Percentiles rank a stretch among this genome's conserved stretches.
These are phyloP conservation scores for Ceratocystis variospora DNA, from an alignment of 2,329 filamentous ascomycete genomes.

Conservation along the genomic window DNA sequence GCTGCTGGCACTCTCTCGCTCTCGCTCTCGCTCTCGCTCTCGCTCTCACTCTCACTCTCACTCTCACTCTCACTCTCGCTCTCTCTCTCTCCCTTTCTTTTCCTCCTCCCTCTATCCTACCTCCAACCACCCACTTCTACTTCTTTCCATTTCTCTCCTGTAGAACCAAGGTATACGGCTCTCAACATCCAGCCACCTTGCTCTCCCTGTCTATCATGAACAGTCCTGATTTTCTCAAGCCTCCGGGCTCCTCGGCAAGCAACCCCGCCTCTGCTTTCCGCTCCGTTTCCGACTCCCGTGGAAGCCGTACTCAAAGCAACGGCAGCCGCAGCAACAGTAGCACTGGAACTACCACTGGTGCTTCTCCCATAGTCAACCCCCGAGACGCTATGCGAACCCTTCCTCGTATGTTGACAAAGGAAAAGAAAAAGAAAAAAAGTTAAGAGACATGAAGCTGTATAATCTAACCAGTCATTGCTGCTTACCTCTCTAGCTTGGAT, in stretches of 20 bases:
- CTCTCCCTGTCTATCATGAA: constrained; percentile 1
- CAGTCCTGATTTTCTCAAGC: constrained; percentile 15
- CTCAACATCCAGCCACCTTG: neutral
- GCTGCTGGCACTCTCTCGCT: neutral
- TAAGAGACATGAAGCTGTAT: neutral
- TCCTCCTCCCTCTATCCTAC: neutral
- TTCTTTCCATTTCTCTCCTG: neutral
- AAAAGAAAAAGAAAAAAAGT: neutral
- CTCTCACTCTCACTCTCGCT: neutral
- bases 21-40: neutral
- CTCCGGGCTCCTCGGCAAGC: constrained; percentile 17
- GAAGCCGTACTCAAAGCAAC: constrained; percentile 7
- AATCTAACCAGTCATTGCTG: neutral
- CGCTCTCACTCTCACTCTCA: neutral
- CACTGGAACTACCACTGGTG: neutral
- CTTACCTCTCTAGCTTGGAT: constrained; percentile 33
- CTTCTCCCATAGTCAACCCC: constrained; percentile 8
- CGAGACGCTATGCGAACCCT: constrained; percentile 16
- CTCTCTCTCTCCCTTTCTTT: neutral
- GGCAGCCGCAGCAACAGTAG: constrained; percentile 16
- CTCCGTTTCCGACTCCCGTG: neutral
- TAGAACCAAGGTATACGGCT: neutral
- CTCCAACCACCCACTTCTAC: neutral
- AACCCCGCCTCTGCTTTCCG: constrained; percentile 13
- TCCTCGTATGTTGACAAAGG: constrained; percentile 9